phyloP scores from a whole-genome alignment of 2,329 filamentous ascomycete species.

The Paecilomyces sp. region DNA sequence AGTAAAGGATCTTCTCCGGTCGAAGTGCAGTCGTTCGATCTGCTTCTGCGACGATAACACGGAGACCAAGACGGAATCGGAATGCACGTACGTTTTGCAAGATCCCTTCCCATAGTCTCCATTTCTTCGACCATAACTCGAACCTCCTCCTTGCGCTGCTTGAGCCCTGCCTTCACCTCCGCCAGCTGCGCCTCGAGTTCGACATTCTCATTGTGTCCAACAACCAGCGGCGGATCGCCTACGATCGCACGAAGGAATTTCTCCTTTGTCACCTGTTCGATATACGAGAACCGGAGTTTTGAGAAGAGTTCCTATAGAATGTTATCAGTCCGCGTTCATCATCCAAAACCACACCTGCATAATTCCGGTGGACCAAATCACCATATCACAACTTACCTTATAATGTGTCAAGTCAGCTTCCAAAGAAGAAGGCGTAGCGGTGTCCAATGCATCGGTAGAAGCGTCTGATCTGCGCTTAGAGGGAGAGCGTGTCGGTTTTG shows the following conservation, averaged over 20 bases:
- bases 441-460: slow-evolving; percentile 58
- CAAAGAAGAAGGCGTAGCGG: slow-evolving; percentile 66
- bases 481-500: slow-evolving; percentile 19
- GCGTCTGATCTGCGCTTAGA: slow-evolving; percentile 63
- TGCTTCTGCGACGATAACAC: neutral
- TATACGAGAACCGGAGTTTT: slow-evolving; percentile 93
- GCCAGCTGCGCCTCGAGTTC: slow-evolving; percentile 65
- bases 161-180: slow-evolving; percentile 66
- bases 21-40: neutral
- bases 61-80: neutral
- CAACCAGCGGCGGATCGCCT: slow-evolving; percentile 79
- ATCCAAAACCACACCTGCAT: too few species aligned
- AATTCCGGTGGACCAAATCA: too few species aligned
- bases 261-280: slow-evolving; percentile 97
- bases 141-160: slow-evolving; percentile 73
- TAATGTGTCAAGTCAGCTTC: slow-evolving; percentile 84
- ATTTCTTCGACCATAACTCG: slow-evolving; percentile 65
- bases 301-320: slow-evolving; percentile 73
- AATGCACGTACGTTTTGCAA: slow-evolving; percentile 48
- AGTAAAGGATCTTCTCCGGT: neutral
- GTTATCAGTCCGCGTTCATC: neutral
- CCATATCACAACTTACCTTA: slow-evolving; percentile 51
- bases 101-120: slow-evolving; percentile 59
- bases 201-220: slow-evolving; percentile 73
- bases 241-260: slow-evolving; percentile 93